Conservation (phyloP, 768 basidiomycete genomes). For the Podaxis sp. region DNA sequence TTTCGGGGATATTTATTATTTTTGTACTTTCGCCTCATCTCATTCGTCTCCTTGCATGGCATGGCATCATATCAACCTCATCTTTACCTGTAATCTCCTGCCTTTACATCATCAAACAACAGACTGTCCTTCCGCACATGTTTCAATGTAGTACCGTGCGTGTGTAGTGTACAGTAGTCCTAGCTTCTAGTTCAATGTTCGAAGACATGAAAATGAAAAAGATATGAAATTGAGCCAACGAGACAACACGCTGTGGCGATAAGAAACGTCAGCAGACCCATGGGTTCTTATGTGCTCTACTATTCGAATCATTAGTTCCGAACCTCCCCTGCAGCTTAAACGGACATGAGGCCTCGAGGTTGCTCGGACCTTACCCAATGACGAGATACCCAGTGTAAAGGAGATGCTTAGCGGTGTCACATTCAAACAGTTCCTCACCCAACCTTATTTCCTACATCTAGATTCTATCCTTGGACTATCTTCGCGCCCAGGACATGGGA, state of each 20-base stretch:
- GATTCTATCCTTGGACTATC: background rate
- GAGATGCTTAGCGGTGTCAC: background rate
- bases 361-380: background rate
- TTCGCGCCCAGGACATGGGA: background rate
- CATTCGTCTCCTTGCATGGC: slow-evolving; percentile 4
- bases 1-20: slow-evolving; percentile 6
- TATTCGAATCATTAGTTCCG: background rate
- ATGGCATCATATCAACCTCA: slow-evolving; percentile 9
- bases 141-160: slow-evolving; percentile 5
- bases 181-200: background rate
- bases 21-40: slow-evolving; percentile 1
- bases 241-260: background rate
- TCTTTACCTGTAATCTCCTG: slow-evolving; percentile 1
- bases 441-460: background rate
- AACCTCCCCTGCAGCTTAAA: slow-evolving; percentile 19
- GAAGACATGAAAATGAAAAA: slow-evolving; percentile 7
- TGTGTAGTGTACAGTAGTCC: slow-evolving; percentile 9
- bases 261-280: background rate
- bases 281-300: background rate
- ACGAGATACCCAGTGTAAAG: background rate
- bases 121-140: background rate
- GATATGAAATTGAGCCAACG: background rate
- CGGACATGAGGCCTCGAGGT: slow-evolving; percentile 10
- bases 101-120: background rate
- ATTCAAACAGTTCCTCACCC: background rate